phyloP scores from a whole-genome alignment of 1,139 yeast genomes.

The Geotrichum aggregatum region DNA sequence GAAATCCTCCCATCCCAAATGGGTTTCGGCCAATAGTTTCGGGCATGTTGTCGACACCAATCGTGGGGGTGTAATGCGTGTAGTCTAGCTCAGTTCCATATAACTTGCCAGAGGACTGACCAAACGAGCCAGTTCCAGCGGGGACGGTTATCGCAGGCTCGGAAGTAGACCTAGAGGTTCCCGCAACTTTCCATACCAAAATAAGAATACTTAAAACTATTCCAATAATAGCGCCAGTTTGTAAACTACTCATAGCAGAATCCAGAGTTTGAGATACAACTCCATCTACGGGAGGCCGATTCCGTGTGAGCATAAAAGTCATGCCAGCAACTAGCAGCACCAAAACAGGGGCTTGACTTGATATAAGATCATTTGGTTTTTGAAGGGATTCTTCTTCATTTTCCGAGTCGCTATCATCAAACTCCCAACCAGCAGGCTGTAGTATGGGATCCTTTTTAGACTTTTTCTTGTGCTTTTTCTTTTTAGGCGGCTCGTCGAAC shows the following conservation, averaged over 20 bases:
- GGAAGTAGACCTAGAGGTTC: too few relatives aligned
- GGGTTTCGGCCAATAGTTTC: neutral
- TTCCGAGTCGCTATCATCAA: neutral
- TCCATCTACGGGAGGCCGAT: neutral
- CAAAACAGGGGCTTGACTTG: constrained; percentile 7
- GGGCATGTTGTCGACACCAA: neutral
- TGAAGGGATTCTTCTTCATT: neutral
- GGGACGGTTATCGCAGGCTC: neutral
- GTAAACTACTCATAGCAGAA: neutral
- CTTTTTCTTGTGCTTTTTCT: neutral
- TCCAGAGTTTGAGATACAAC: neutral
- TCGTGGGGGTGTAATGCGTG: neutral
- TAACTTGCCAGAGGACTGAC: neutral
- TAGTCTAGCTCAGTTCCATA: neutral
- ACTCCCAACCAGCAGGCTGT: constrained; percentile 4
- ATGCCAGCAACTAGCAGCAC: constrained; percentile 7
- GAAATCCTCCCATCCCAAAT: neutral
- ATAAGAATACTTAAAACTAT: neutral
- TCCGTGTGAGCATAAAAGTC: neutral
- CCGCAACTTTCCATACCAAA: neutral
- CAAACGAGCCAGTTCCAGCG: neutral
- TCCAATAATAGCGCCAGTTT: constrained; percentile 5
- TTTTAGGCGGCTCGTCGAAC: neutral
- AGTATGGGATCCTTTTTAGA: neutral
- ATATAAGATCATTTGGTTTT: neutral